Conservation (phyloP, 176 grass and related monocot species). For the Oryza officinalis region DNA sequence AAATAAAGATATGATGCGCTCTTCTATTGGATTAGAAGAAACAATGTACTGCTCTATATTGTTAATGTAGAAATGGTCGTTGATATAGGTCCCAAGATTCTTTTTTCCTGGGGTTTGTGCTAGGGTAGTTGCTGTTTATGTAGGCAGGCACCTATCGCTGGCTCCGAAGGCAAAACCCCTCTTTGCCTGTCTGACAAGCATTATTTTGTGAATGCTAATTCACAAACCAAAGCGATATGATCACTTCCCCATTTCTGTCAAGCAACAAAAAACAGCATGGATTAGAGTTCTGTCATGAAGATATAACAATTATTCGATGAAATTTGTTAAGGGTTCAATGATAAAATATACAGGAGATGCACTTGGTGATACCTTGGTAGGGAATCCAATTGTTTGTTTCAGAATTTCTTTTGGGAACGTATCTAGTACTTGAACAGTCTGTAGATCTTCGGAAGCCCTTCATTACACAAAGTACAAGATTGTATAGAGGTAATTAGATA, state of each 20-base stretch:
- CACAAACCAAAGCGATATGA: constrained; percentile 79
- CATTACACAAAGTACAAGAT: constrained; percentile 19
- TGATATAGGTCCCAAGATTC: not conserved
- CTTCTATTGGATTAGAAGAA: not conserved
- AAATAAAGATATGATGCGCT: not conserved
- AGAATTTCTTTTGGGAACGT: constrained; percentile 84
- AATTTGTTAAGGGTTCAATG: not conserved
- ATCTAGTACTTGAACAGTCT: constrained; percentile 77
- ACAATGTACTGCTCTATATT: not conserved
- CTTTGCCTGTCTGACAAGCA: not conserved
- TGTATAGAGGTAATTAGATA: constrained; percentile 33
- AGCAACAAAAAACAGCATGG: constrained; percentile 14
- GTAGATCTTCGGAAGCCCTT: constrained; percentile 78
- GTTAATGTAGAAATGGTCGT: constrained; percentile 10
- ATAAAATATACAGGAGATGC: not conserved
- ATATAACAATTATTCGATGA: not conserved
- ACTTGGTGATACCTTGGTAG: constrained; percentile 68
- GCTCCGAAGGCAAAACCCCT: constrained; percentile 16
- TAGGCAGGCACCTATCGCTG: not conserved
- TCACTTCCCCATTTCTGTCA: constrained; percentile 95
- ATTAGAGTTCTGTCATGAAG: not conserved
- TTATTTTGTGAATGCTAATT: constrained; percentile 67
- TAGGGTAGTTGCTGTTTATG: not conserved
- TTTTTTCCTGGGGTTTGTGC: constrained; percentile 19
- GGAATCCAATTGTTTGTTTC: constrained; percentile 67